Base-by-base conservation (phyloP, 148 eudicot genomes). In the Camellia granthamiana region DNA sequence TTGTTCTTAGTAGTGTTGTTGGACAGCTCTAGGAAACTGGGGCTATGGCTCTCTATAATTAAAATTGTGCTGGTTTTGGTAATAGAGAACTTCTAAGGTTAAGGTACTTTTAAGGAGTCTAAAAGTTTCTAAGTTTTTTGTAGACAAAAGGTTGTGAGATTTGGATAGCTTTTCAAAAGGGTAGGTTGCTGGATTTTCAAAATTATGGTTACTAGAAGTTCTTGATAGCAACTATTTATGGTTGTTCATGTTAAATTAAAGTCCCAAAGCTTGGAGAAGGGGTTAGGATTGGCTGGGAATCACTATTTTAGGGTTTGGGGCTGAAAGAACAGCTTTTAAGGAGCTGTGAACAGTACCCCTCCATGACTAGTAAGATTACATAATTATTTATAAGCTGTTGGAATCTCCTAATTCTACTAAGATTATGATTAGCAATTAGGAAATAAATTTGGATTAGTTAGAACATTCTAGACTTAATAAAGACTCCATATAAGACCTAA, bases 271-370 rank as follows among this genome's bases (percentile, higher is more conserved):
- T 69, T 16, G 23, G 18, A 7, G 73, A 44, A 43, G n/a, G 63
- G 72, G 47, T 3, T 47, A 70, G 41, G 74, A 6, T 46, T 69
- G 44, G 72, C 12, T 44, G 16, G 56, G 55, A 10, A 55, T 55
- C 58, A 55, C 8, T 6, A 55, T 8, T 7, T 49, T 49, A 49
- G 52, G 6, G 7, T 49, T 49, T 49, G 58, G 58, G 55, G 12
- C 55, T n/a, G 21, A 47, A 70, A n/a, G 74, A 70, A 47, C 74
- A 46, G n/a, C 23, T 69, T 69, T 70, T 70, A 70, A 70, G 56
- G 56, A 38, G 38, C 56, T 70, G 7, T 2, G 56, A 13, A 70
- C 19, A 18, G 55, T 23, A 47, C 19, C 16, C 74, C 21, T 44
- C n/a, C 8, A 69, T 63, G 51, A 69, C 3, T 15, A 43, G 44